Percentiles rank a stretch among this genome's conserved stretches.
These are phyloP conservation scores for Exophiala xenobiotica DNA, from an alignment of 2,329 filamentous ascomycete genomes.

Conservation along the genomic window DNA sequence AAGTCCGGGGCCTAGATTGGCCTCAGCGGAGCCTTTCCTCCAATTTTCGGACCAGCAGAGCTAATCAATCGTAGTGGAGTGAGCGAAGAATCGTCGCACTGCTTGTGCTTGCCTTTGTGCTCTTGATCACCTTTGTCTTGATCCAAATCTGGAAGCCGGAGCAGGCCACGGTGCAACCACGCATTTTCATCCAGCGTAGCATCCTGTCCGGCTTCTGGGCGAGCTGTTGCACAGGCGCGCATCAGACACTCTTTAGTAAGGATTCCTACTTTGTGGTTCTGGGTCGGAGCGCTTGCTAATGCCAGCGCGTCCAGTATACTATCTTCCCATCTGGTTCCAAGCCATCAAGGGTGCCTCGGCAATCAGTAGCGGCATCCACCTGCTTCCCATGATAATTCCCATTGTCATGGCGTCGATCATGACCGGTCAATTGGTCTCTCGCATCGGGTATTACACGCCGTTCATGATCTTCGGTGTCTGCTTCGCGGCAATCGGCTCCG, in stretches of 20 bases:
- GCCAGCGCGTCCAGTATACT: constrained; percentile 5
- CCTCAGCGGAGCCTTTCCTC: constrained; percentile 30
- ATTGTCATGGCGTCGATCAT: constrained; percentile 21
- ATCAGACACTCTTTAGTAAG: constrained; percentile 7
- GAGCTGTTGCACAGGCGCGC: constrained; percentile 6
- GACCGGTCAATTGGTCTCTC: constrained; percentile 21
- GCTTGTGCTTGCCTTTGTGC: constrained; percentile 13
- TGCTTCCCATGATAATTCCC: constrained; percentile 14
- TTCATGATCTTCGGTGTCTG: constrained; percentile 34
- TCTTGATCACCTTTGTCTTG: constrained; percentile 14
- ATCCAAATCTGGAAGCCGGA: constrained; percentile 23
- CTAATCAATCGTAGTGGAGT: constrained; percentile 3
- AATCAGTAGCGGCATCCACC: constrained; percentile 26
- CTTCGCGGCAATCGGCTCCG: constrained; percentile 30
- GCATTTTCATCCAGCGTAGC: constrained; percentile 20
- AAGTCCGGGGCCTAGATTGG: constrained; percentile 30
- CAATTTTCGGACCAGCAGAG: constrained; percentile 32
- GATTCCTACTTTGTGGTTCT: no score
- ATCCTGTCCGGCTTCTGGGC: constrained; percentile 11
- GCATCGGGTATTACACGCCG: constrained; percentile 36
- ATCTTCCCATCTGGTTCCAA: constrained; percentile 29
- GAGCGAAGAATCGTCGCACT: constrained; percentile 21
- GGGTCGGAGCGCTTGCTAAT: no score
- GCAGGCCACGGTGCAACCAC: constrained; percentile 30
- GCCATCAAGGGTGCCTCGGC: constrained; percentile 30